Conservation (phyloP, 495 filamentous ascomycete genomes). For the Aspergillus ostianus region DNA sequence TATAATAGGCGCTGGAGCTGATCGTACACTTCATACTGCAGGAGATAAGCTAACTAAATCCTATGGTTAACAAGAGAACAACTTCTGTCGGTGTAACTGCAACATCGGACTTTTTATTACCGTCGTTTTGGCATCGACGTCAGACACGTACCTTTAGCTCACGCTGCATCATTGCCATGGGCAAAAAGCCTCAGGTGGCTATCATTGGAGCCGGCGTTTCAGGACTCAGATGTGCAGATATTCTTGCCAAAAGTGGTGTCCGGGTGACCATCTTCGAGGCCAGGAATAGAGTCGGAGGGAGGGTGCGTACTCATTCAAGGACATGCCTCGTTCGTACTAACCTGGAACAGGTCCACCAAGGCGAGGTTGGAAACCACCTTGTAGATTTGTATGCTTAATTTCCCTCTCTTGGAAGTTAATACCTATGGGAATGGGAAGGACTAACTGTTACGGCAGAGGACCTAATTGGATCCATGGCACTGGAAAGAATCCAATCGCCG, state of each 20-base stretch:
- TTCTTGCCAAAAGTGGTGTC: slow-evolving; percentile 74
- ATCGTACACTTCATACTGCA: neutral
- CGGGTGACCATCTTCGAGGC: slow-evolving; percentile 85
- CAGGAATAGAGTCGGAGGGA: slow-evolving; percentile 77
- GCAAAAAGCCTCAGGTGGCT: slow-evolving; percentile 54
- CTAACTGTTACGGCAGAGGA: slow-evolving; percentile 48
- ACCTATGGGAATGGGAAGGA: neutral
- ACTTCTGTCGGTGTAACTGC: neutral
- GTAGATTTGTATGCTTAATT: slow-evolving; percentile 43
- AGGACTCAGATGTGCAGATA: slow-evolving; percentile 83
- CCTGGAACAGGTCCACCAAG: slow-evolving; percentile 38
- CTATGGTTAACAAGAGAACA: neutral
- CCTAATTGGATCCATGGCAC: slow-evolving; percentile 97
- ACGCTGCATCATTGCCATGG: slow-evolving; percentile 19
- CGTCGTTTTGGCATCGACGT: neutral
- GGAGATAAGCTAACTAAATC: neutral
- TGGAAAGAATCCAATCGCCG: slow-evolving; percentile 77
- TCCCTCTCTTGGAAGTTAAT: neutral
- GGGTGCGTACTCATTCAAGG: slow-evolving; percentile 49
- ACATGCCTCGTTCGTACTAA: slow-evolving; percentile 1
- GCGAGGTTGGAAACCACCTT: slow-evolving; percentile 35
- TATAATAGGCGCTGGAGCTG: neutral
- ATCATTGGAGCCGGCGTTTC: slow-evolving; percentile 85
- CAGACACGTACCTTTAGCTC: neutral
- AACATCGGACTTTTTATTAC: neutral